phyloP scores from a whole-genome alignment of 495 filamentous ascomycete genomes.

The Hypoxylon fragiforme region DNA sequence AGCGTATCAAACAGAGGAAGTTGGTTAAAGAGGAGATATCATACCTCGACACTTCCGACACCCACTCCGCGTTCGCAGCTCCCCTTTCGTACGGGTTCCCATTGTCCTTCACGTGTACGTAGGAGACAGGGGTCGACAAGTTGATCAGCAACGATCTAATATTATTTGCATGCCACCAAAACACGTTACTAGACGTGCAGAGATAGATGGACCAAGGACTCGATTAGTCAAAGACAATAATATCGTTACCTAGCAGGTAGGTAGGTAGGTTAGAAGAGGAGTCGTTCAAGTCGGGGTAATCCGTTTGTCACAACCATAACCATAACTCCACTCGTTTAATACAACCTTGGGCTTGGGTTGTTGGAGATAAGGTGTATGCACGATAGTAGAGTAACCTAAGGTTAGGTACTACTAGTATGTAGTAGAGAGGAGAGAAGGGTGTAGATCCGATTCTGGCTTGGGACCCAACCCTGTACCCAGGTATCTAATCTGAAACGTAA shows the following conservation, averaged over 20 bases:
- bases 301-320: no score
- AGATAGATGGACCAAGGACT: no score
- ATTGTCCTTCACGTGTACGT: background rate
- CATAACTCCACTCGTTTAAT: slow-evolving; percentile 17
- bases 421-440: no score
- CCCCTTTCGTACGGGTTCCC: slow-evolving; percentile 14
- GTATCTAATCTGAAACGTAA: no score
- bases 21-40: background rate
- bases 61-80: slow-evolving; percentile 24
- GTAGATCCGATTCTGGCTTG: no score
- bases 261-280: slow-evolving; percentile 2
- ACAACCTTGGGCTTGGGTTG: no score
- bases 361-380: no score
- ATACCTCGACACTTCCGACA: slow-evolving; percentile 29
- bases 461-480: no score
- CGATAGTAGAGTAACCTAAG: no score
- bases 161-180: background rate
- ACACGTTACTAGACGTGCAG: no score
- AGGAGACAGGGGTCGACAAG: slow-evolving; percentile 3
- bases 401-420: no score
- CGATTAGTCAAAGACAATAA: background rate
- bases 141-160: slow-evolving; percentile 2
- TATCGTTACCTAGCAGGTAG: background rate
- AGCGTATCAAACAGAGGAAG: no score
- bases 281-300: slow-evolving; percentile 18